Base-by-base conservation (phyloP, 169 alveolate species). In the Plasmodium vivax region DNA sequence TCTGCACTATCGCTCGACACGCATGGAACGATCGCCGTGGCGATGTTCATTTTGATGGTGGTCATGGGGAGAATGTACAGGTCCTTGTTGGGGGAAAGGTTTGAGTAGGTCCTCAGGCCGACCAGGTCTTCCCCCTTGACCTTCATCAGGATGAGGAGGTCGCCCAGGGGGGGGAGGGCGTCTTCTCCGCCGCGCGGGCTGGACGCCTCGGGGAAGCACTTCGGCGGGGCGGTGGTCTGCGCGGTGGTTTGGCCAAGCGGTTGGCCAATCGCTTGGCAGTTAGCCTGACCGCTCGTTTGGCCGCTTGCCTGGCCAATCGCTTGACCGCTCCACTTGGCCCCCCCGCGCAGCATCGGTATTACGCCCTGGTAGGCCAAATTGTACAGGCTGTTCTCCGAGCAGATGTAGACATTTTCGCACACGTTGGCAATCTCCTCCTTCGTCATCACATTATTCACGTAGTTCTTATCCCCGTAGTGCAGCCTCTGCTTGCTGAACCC, bases 1-100 rank as follows among this genome's bases (percentile, higher is more conserved):
- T 99, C 99, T n/a, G 99, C 99, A 9, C 99, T 97, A 93, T 99
- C 99, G 36, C 99, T 98, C n/a, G 99, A 99, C 0, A 99, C 99
- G 32, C 99, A 98, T 36, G 99, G 98, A 2, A 99, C 99, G 27
- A 99, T 97, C 23, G 99, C 99, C 1, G 99, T 99, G 27, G 99
- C 98, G 9, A 74, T 99, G 51, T 97, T 96, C 99, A 99, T 99
- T 82, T 99, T 98, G 45, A 99, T 99, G 30, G 99, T 98, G 72
- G 98, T 96, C 99, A 99, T 98, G 9, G 99, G 99, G 62, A 99
- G 96, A 6, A 99, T 98, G 94, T 98, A 98, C 75, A 99, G 98
- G 68, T 98, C 97, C 79, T 97, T 97, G 94, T 98, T 97, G 9
- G 92, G 83, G 36, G 99, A 94, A 3, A 98, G 95, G n/a, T 99